Base-by-base conservation (phyloP, 768 basidiomycete species). In the Cytidiella melzeri region DNA sequence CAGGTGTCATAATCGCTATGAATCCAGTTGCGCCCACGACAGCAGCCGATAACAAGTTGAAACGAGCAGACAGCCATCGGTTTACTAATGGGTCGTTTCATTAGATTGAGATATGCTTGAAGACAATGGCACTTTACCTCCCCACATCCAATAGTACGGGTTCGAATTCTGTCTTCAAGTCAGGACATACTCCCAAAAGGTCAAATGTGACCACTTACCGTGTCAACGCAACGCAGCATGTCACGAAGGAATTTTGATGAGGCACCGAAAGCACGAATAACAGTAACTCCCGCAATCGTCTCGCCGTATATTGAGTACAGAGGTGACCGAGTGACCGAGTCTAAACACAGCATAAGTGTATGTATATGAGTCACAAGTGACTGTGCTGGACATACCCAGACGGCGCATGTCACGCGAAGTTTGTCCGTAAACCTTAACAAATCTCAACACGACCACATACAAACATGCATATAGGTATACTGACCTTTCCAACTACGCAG, bases 91-190 rank as follows among this genome's bases (percentile, higher is more conserved):
- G 3, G 21, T 6, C 25, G 23, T n/a, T n/a, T n/a, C n/a, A 20
- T 18, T 24, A 48, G 19, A 47, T 3, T 26, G 44, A 23, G 52
- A 52, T 25, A 37, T 21, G n/a, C 3, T 5, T 15, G 19, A 34
- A 27, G 10, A 18, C 27, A 23, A 37, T 4, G 15, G 37, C 49
- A 58, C 71, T 9, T 46, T 62, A 87, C 83, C 82, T 69, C 82
- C 87, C 89, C 87, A 92, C 77, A 87, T 85, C 92, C 92, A 94
- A 60, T 87, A 92, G 62, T 81, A 87, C 3, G 88, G 88, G 60
- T 80, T 88, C 13, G 80, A 57, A 48, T 79, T 80, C 76, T 78
- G 41, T 2, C 27, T 26, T n/a, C 13, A 15, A 46, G 45, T 2
- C 2, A 38, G 30, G 20, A 23, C 7, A 34, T 34, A 15, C 30